Evolutionary conservation across 352 stramenopile species (phyloP).

Genomic region (Halophytophthora batemanensis): DNA sequence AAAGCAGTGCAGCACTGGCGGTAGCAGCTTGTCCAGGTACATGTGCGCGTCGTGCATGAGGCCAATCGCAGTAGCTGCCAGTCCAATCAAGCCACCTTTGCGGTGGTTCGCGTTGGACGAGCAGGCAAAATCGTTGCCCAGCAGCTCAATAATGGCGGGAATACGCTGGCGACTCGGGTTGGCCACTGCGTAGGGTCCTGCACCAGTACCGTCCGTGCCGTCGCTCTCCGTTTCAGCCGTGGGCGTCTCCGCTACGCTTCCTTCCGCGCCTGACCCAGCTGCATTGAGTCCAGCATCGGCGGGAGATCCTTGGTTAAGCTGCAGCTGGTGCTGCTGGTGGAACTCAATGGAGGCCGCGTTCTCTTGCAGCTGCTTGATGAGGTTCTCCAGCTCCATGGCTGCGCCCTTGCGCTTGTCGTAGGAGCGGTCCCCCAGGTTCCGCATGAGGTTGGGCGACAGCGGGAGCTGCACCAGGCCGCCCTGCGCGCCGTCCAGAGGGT

Average conservation of each 20-base stretch:
- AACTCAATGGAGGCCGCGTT: conserved; percentile 81
- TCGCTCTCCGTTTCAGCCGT: conserved; percentile 23
- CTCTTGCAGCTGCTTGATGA: conserved; percentile 97
- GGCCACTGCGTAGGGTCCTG: conserved; percentile 6
- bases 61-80: conserved; percentile 97
- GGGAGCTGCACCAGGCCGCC: conserved; percentile 59
- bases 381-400: conserved; percentile 97
- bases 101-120: conserved; percentile 98
- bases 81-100: conserved; percentile 98
- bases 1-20: conserved; percentile 98
- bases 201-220: conserved; percentile 13
- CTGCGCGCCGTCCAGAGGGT: conserved; percentile 18
- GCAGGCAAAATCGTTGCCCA: conserved; percentile 98
- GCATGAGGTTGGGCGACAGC: conserved; percentile 74
- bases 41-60: conserved; percentile 92
- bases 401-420: conserved; percentile 99
- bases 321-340: conserved; percentile 56
- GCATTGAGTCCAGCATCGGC: conserved; percentile 8
- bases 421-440: conserved; percentile 95
- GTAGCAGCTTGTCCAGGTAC: conserved; percentile 93
- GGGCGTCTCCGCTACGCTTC: background rate
- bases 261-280: conserved; percentile 1
- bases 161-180: conserved; percentile 82
- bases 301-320: conserved; percentile 18
- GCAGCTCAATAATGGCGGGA: conserved; percentile 93